Evolutionary conservation across 495 filamentous ascomycete genomes (phyloP).

Genomic region (Durotheca rogersii): DNA sequence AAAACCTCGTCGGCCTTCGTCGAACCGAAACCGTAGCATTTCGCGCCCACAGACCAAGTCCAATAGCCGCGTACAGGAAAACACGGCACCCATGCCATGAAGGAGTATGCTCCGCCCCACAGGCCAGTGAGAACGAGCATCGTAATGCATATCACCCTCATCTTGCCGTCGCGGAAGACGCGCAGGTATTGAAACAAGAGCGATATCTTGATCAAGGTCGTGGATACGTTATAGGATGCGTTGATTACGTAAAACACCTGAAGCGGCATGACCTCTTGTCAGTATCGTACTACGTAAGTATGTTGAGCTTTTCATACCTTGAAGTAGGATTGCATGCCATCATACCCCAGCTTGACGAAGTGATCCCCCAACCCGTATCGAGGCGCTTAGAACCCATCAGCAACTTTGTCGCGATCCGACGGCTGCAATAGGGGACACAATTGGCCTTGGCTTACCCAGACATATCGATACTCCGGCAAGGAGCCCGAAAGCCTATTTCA

Average conservation of each 20-base stretch:
- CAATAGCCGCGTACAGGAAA: conserved; percentile 29
- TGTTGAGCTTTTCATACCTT: conserved; percentile 6
- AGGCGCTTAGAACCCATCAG: conserved; percentile 8
- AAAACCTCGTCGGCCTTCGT: conserved; percentile 27
- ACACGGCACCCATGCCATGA: conserved; percentile 32
- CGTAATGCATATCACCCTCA: conserved; percentile 26
- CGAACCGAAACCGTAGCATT: conserved; percentile 35
- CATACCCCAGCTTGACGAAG: conserved; percentile 3
- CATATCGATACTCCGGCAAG: conserved; percentile 29
- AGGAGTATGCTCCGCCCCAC: conserved; percentile 29
- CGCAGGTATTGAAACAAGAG: conserved; percentile 37
- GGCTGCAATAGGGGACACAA: not conserved
- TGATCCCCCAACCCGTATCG: conserved; percentile 12
- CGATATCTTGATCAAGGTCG: conserved; percentile 36
- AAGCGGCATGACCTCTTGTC: not conserved
- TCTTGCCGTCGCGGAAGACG: conserved; percentile 24
- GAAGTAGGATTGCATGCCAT: conserved; percentile 8
- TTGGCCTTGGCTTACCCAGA: conserved; percentile 20
- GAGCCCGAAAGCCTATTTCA: conserved; percentile 26
- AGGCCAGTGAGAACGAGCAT: conserved; percentile 24
- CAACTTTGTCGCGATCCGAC: no score
- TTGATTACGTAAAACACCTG: conserved; percentile 32
- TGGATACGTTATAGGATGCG: conserved; percentile 23
- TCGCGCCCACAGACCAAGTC: conserved; percentile 20
- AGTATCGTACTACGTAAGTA: no score